Evolutionary conservation across 225 moss, liverwort and hornwort genomes (phyloP), one percentile per base, ranked within the genome.

Genomic region (Marchantia paleacea): DNA sequence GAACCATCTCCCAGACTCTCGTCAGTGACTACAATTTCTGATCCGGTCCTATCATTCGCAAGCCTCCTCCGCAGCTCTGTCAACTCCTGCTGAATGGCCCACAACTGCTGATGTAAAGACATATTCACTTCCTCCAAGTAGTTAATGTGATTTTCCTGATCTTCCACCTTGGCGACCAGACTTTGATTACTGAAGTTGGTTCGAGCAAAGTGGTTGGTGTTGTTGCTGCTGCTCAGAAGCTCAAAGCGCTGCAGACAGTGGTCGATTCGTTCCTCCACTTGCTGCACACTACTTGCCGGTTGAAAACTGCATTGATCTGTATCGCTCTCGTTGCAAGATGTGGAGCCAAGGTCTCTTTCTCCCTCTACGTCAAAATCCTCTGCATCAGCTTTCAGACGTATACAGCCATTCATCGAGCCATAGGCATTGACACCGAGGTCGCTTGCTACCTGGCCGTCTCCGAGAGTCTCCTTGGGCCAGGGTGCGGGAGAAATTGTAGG

Each of bases 391-490:
- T 85, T 85, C n/a, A 90, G 86, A 67, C 88, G 90, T 53, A 88
- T 88, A 54, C 88, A 84, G 73, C 90, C 90, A 25, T 90, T 90
- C 90, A 90, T 90, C 65, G 88, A 88, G 73, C 90, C 90, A 75
- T 90, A 90, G 15, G 88, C 90, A 79, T 90, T 90, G 73, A 90
- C 88, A 55, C 90, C 90, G 25, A 90, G 86, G 79, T 90, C 90
- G 77, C 88, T 90, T 53, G 88, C 90, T 30, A 88, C 90, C 79
- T 88, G 86, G 75, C 90, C 86, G 78, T 90, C 88, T 26, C 88
- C 86, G 25, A 86, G 88, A 52, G 85, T 84, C 57, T 90, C 88
- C 57, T 83, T 83, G 12, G 88, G 88, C 88, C 90, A 88, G 30
- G 82, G 84, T 51, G 86, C 78, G 8, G 91, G 91, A 54, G 91